Evolutionary conservation across 257 asterid genomes (phyloP).

Genomic region (Fraxinus anomala): DNA sequence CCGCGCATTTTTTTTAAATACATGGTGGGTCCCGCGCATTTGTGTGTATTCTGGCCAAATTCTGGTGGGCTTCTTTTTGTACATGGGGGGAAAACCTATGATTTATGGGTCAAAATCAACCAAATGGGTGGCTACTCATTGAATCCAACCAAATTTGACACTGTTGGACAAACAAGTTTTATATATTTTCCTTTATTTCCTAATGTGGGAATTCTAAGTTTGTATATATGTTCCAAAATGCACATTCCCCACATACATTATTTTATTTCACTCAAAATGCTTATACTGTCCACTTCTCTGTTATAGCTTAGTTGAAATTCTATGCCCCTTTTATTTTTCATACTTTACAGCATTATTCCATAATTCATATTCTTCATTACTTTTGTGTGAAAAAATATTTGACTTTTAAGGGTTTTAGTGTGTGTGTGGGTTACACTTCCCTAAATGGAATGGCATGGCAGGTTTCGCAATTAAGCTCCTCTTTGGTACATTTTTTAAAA

Average conservation of each 20-base stretch:
- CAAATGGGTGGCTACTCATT: background rate
- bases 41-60: too few relatives aligned
- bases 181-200: conserved; percentile 5
- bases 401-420: background rate
- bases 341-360: conserved; percentile 26
- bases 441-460: background rate
- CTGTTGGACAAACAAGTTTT: background rate
- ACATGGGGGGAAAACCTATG: too few relatives aligned
- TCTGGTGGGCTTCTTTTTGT: too few relatives aligned
- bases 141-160: background rate
- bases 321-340: conserved; percentile 5
- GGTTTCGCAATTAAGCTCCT: too few relatives aligned
- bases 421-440: background rate
- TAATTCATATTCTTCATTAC: conserved; percentile 2
- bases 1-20: too few relatives aligned
- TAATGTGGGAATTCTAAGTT: conserved; percentile 26
- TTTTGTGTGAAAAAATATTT: conserved; percentile 6
- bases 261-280: background rate
- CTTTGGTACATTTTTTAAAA: too few relatives aligned
- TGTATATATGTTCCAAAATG: conserved; percentile 1
- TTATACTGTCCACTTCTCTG: background rate
- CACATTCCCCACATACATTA: background rate
- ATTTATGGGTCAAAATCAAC: conserved; percentile 10
- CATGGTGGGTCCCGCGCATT: too few relatives aligned
- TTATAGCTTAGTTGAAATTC: conserved; percentile 25